Percentiles rank a stretch among this genome's conserved stretches.
Conservation (phyloP, 768 basidiomycete species). For the Tubosaeta sp. region DNA sequence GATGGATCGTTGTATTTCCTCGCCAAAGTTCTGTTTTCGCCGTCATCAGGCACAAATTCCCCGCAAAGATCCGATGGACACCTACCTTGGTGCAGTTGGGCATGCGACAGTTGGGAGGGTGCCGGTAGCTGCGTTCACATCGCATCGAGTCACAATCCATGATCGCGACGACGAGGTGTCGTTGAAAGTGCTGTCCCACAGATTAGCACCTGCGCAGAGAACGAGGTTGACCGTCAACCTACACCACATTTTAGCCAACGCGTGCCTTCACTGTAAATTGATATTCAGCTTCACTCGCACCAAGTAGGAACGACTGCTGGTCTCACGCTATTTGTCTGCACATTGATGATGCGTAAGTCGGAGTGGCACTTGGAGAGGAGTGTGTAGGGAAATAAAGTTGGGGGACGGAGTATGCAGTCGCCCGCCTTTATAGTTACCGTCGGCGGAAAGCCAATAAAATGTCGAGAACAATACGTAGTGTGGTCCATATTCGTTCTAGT, state of each 20-base stretch:
- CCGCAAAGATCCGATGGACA: conserved; percentile 10
- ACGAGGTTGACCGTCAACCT: conserved; percentile 22
- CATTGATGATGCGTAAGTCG: conserved; percentile 37
- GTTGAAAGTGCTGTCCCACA: conserved; percentile 64
- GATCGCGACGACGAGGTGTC: conserved; percentile 68
- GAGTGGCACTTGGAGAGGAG: background rate
- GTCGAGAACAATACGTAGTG: conserved; percentile 27
- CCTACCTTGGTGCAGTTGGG: conserved; percentile 56
- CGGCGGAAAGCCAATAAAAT: conserved; percentile 21
- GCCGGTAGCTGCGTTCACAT: conserved; percentile 62
- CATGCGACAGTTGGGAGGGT: conserved; percentile 52
- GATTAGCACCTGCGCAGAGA: conserved; percentile 9
- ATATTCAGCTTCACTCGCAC: background rate
- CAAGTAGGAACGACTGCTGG: background rate
- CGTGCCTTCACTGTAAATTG: conserved; percentile 60
- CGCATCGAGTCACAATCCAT: conserved; percentile 64
- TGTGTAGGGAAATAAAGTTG: conserved; percentile 12
- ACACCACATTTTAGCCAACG: conserved; percentile 72
- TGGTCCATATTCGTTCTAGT: conserved; percentile 25
- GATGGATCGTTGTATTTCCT: conserved; percentile 63
- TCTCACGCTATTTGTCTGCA: conserved; percentile 76
- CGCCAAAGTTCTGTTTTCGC: conserved; percentile 53
- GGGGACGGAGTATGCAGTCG: conserved; percentile 5
- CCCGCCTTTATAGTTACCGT: conserved; percentile 28
- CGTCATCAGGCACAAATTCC: conserved; percentile 9